Evolutionary conservation across 176 grass and related monocot species (phyloP).

Genomic region (Aegilops bicornis): DNA sequence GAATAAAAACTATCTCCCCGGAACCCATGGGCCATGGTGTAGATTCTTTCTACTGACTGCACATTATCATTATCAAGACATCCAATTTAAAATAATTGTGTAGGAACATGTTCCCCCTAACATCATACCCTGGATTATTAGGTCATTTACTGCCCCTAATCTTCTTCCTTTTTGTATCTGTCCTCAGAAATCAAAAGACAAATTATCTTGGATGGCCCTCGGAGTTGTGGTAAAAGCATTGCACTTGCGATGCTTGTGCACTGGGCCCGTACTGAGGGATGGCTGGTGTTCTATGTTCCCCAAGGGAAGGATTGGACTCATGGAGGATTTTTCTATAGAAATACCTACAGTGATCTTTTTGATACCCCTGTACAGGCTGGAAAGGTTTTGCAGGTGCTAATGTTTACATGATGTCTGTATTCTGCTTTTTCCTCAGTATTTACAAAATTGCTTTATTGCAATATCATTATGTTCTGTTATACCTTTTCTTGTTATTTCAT

Average conservation of each 20-base stretch:
- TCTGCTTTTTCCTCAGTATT: conserved; percentile 18
- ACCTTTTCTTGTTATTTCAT: not conserved
- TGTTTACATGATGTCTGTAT: not conserved
- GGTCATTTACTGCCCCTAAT: not conserved
- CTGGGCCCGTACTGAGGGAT: conserved; percentile 93
- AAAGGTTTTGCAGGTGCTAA: conserved; percentile 71
- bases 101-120: not conserved
- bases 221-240: conserved; percentile 88
- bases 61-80: not conserved
- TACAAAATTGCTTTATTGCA: conserved; percentile 6
- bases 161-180: not conserved
- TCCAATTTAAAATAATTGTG: not conserved
- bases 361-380: conserved; percentile 80
- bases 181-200: conserved; percentile 71
- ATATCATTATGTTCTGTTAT: not conserved
- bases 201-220: conserved; percentile 91
- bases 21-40: not conserved
- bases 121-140: not conserved
- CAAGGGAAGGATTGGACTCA: conserved; percentile 89
- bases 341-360: conserved; percentile 62
- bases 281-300: conserved; percentile 97
- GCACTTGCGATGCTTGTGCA: conserved; percentile 97
- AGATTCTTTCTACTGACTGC: not conserved
- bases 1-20: not conserved
- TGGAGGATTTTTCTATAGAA: conserved; percentile 95